Evolutionary conservation across 441 rosid species (phyloP).

Genomic region (Aquilaria agallochum): DNA sequence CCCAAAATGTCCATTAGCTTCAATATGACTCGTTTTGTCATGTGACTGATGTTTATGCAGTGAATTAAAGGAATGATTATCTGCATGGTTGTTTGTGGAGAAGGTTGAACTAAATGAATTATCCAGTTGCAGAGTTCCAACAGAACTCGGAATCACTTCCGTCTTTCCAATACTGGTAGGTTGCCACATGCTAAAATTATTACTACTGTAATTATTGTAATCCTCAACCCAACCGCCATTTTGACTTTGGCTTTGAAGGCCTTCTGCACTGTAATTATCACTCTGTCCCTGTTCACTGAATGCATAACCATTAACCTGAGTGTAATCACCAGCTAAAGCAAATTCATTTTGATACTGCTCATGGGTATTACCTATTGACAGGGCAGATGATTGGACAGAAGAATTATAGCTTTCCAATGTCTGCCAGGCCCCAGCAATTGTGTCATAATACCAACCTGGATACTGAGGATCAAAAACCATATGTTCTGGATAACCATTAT

Average conservation of each 20-base stretch:
- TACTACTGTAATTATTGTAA: constrained; percentile 37
- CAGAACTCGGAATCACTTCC: constrained; percentile 28
- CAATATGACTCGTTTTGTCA: constrained; percentile 31
- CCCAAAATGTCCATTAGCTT: constrained; percentile 47
- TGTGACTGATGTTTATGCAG: constrained; percentile 27
- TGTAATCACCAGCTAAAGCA: constrained; percentile 25
- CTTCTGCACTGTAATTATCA: constrained; percentile 36
- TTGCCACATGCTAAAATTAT: constrained; percentile 41
- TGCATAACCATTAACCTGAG: constrained; percentile 27
- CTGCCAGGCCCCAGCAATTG: constrained; percentile 66
- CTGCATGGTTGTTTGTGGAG: constrained; percentile 30
- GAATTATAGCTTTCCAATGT: constrained; percentile 65
- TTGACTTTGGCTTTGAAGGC: constrained; percentile 35
- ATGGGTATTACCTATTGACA: constrained; percentile 39
- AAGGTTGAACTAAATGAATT: constrained; percentile 36
- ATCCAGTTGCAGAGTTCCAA: constrained; percentile 45
- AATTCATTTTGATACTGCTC: constrained; percentile 51
- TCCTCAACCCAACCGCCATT: constrained; percentile 47
- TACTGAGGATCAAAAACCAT: constrained; percentile 89
- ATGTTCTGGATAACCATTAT: constrained; percentile 80
- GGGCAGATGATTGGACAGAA: constrained; percentile 43
- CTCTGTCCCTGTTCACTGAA: constrained; percentile 33
- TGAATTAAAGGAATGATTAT: constrained; percentile 30
- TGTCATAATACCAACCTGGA: constrained; percentile 96
- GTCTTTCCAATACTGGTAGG: constrained; percentile 32